Evolutionary conservation across 78 protist genomes (phyloP).

Genomic region (Planoprotostelium fungivorum): DNA sequence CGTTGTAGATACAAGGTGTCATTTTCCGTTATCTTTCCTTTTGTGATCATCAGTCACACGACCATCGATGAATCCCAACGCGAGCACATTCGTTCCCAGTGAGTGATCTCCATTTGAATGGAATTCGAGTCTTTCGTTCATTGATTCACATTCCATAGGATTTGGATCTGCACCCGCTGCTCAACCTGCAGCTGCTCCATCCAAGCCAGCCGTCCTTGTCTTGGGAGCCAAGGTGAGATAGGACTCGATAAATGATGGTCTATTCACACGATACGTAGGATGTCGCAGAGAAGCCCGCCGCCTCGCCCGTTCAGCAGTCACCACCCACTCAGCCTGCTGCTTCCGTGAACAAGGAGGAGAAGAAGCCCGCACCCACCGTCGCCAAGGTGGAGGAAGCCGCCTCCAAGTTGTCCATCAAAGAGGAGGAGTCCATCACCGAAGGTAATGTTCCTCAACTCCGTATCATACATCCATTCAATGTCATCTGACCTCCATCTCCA

Average conservation of each 20-base stretch:
- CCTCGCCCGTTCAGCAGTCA: neutral
- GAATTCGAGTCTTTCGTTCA: neutral
- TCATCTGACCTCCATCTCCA: neutral
- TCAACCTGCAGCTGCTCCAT: neutral
- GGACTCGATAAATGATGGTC: neutral
- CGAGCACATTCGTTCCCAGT: slow-evolving; percentile 8
- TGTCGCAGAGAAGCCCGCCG: neutral
- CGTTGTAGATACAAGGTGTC: neutral
- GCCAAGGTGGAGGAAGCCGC: neutral
- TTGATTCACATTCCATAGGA: neutral
- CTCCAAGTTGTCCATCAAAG: neutral
- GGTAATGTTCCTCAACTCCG: neutral
- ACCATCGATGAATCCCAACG: slow-evolving; percentile 8
- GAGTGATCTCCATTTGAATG: neutral
- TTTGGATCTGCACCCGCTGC: neutral
- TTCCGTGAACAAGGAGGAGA: neutral
- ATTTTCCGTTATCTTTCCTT: neutral
- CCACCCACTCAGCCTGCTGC: neutral
- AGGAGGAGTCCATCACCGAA: neutral
- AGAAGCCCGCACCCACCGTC: neutral
- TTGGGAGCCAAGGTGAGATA: neutral
- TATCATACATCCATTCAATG: neutral
- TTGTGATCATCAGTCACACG: neutral
- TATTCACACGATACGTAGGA: neutral
- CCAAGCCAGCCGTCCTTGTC: neutral